Percentiles rank a stretch among this genome's conserved stretches.
Conservation (phyloP, 1,284 basidiomycete species). For the Hypsizygus ulmarius region DNA sequence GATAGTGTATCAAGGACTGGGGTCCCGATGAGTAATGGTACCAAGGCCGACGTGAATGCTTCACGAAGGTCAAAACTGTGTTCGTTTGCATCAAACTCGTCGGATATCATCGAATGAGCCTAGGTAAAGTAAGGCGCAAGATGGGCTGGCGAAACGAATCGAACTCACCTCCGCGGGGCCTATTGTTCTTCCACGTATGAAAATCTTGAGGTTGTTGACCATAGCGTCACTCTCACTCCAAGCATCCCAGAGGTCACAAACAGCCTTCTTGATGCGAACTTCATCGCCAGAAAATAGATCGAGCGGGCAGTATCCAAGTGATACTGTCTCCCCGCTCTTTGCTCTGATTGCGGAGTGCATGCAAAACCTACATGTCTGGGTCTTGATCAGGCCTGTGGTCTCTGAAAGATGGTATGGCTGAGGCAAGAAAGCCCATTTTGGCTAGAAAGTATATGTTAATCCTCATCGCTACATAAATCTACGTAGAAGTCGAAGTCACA, state of each 20-base stretch:
- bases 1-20: conserved; percentile 59
- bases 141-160: background rate
- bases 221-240: conserved; percentile 65
- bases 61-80: conserved; percentile 30
- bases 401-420: conserved; percentile 54
- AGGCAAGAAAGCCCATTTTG: conserved; percentile 93
- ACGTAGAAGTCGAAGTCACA: conserved; percentile 24
- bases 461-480: background rate
- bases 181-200: conserved; percentile 61
- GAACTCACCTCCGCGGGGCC: conserved; percentile 58
- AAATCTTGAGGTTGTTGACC: conserved; percentile 81
- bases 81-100: conserved; percentile 12
- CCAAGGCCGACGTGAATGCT: conserved; percentile 45
- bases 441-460: conserved; percentile 45
- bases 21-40: conserved; percentile 52
- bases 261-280: conserved; percentile 55
- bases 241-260: conserved; percentile 68
- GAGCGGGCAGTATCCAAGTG: conserved; percentile 76
- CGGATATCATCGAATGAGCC: conserved; percentile 27
- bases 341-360: conserved; percentile 72
- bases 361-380: conserved; percentile 78
- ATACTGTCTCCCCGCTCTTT: conserved; percentile 36
- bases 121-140: conserved; percentile 16
- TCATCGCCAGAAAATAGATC: conserved; percentile 79
- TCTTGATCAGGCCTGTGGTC: conserved; percentile 59